Percentiles rank a stretch among this genome's conserved stretches.
These are phyloP conservation scores for Hyaloscypha bicolor DNA, from an alignment of 495 filamentous ascomycete genomes.

Conservation along the genomic window DNA sequence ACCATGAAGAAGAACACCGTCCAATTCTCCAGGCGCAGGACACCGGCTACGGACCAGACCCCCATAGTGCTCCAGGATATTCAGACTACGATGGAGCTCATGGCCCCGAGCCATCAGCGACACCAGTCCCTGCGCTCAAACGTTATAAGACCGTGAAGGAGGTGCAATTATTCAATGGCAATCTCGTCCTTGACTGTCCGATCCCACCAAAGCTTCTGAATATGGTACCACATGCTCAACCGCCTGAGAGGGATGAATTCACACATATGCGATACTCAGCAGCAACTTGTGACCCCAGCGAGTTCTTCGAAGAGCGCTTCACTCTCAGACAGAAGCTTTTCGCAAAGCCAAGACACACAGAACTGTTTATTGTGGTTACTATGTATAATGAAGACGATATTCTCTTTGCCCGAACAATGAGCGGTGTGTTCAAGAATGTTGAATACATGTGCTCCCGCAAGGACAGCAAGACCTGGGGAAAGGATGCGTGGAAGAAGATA, in stretches of 20 bases:
- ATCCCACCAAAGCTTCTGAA: slow-evolving; percentile 87
- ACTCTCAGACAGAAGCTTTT: slow-evolving; percentile 94
- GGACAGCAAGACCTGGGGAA: slow-evolving; percentile 95
- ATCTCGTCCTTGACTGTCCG: slow-evolving; percentile 96
- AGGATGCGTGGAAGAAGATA: slow-evolving; percentile 99
- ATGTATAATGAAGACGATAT: slow-evolving; percentile 99
- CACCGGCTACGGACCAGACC: slow-evolving; percentile 47
- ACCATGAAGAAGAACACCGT: slow-evolving; percentile 42
- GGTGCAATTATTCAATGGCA: slow-evolving; percentile 94
- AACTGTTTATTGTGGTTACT: slow-evolving; percentile 96
- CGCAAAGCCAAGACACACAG: slow-evolving; percentile 88
- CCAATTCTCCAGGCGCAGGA: slow-evolving; percentile 54
- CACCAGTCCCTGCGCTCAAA: slow-evolving; percentile 66
- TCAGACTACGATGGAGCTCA: slow-evolving; percentile 34
- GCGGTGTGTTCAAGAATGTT: slow-evolving; percentile 97
- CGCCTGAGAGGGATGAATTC: slow-evolving; percentile 90
- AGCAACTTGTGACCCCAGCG: slow-evolving; percentile 89
- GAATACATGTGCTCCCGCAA: slow-evolving; percentile 93
- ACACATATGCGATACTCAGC: slow-evolving; percentile 99
- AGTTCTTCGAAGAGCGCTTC: slow-evolving; percentile 87
- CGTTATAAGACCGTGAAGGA: slow-evolving; percentile 99
- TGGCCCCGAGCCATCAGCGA: slow-evolving; percentile 48
- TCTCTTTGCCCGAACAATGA: slow-evolving; percentile 94
- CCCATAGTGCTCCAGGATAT: slow-evolving; percentile 39
- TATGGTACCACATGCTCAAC: slow-evolving; percentile 77